Evolutionary conservation across 345 rosid genomes (phyloP), one percentile per base, ranked within the genome.

Genomic region (Acer saccharum): DNA sequence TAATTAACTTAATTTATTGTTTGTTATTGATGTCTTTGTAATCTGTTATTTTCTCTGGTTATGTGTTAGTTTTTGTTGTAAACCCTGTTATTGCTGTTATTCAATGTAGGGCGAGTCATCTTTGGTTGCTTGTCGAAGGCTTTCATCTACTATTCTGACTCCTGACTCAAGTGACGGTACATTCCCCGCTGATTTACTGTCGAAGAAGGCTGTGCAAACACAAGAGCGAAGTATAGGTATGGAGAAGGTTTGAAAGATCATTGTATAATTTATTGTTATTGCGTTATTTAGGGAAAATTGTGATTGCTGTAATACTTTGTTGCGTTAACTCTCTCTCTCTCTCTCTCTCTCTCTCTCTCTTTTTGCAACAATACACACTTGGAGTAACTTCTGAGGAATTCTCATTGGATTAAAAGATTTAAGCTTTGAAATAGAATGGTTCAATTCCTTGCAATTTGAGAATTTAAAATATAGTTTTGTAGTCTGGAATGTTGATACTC

Each of bases 161-260:
- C 90, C 91, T 65, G 86, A 87, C 81, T 86, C 92, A 6, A 83
- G 83, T 62, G 84, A 79, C 75, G 87, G 79, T 80, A 66, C 78
- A 13, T 87, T 94, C 78, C 97, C 98, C 32, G 83, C 88, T 66
- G 89, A 90, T 78, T 84, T 96, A 46, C 80, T 96, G 81, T 83
- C 84, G 17, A 69, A 87, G 79, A 86, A 82, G 86, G 62, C 83
- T 17, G 79, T 80, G 18, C 16, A 85, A 29, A 77, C 84, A 11
- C 90, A 93, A 1, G 92, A 92, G 20, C 86, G 89, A 1, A 71
- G 82, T 65, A 82, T 91, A 84, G 98, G 97, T 90, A 86, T 68
- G 77, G 13, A 65, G 50, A 74, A 32, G 58, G 39, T 25, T 48
- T 58, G 43, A 65, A 75, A 27, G 0, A 69, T n/a, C 13, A 17